Evolutionary conservation across 108 stramenopile genomes (phyloP).

Genomic region (Cylindrotheca fusiformis): DNA sequence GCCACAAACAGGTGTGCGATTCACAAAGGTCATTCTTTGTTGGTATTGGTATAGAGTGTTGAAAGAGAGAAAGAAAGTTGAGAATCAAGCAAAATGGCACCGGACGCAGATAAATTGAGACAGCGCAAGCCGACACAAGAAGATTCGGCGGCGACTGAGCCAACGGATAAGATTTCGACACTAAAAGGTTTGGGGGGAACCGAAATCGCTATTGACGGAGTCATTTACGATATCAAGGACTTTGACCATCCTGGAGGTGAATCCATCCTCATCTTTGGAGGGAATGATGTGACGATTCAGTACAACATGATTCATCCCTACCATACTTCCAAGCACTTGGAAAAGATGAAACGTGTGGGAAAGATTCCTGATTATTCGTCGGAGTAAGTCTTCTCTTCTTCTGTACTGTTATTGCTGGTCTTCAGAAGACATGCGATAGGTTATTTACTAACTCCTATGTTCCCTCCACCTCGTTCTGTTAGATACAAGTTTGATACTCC

Average conservation of each 20-base stretch:
- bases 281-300: constrained; percentile 86
- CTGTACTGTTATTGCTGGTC: too few species aligned
- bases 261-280: constrained; percentile 77
- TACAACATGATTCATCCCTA: constrained; percentile 94
- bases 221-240: constrained; percentile 67
- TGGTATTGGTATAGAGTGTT: too few species aligned
- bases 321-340: constrained; percentile 81
- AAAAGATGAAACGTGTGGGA: constrained; percentile 86
- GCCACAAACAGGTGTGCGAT: too few species aligned
- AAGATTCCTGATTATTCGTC: constrained; percentile 48
- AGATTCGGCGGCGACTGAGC: constrained; percentile 25
- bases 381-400: constrained; percentile 80
- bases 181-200: constrained; percentile 46
- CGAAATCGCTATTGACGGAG: constrained; percentile 75
- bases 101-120: constrained; percentile 59
- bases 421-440: too few species aligned
- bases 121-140: constrained; percentile 35
- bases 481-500: constrained; percentile 84
- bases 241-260: constrained; percentile 90
- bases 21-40: too few species aligned
- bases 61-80: constrained; percentile 5
- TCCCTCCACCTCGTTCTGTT: background rate
- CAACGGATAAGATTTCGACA: constrained; percentile 25
- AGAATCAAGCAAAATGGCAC: constrained; percentile 48
- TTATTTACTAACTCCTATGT: background rate